These are phyloP conservation scores for Cornus controversa DNA, from an alignment of 148 eudicot species.

Conservation along the genomic window DNA sequence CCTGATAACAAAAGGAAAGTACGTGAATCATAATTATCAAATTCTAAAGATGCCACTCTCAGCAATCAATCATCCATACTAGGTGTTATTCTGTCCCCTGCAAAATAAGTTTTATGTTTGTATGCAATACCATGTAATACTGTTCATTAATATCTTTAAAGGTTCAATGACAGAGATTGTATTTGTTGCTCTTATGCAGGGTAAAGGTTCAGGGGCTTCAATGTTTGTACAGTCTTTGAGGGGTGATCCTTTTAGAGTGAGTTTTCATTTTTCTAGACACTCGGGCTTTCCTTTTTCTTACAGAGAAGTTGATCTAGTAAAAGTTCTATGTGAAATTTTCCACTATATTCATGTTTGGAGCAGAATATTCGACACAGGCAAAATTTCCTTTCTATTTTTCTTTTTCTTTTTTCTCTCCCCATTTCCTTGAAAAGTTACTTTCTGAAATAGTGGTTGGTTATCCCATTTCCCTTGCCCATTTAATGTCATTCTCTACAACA, in stretches of 20 bases:
- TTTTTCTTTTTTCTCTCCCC: neutral
- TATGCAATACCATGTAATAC: neutral
- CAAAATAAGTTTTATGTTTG: too few species aligned
- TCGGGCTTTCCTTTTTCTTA: neutral
- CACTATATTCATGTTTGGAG: neutral
- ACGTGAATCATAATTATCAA: neutral
- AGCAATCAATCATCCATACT: neutral
- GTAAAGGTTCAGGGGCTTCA: constrained; percentile 64
- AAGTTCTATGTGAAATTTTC: neutral
- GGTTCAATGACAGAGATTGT: neutral
- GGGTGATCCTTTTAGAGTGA: constrained; percentile 90
- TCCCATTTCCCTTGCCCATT: neutral
- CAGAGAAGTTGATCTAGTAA: neutral
- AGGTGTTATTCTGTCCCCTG: neutral
- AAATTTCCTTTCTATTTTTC: neutral
- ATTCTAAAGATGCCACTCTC: neutral
- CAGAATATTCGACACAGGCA: neutral
- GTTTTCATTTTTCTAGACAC: constrained; percentile 6
- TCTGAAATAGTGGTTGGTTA: neutral
- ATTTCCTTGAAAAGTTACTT: neutral
- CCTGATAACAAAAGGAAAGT: neutral
- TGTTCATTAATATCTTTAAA: constrained; percentile 9
- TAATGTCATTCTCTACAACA: neutral
- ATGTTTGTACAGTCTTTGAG: constrained; percentile 95
- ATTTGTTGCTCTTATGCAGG: constrained; percentile 45